Evolutionary conservation across 495 filamentous ascomycete genomes (phyloP).

Genomic region (Trichoderma parareesei): DNA sequence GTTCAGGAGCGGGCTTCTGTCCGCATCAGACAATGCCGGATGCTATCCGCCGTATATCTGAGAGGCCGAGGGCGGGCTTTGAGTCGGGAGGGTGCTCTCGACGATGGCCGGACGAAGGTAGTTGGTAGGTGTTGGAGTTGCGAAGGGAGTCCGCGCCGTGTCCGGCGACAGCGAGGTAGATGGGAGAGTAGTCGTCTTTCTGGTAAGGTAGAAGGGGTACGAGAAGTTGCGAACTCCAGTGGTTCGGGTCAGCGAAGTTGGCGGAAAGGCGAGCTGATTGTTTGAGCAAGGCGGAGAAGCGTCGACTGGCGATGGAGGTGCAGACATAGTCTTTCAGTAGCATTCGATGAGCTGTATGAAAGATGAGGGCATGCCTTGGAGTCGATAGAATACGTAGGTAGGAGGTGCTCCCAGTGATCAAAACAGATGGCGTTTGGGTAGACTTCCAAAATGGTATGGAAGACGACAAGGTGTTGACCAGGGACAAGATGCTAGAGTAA

Average conservation of each 20-base stretch:
- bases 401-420: not conserved
- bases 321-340: not conserved
- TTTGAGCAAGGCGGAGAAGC: constrained; percentile 1
- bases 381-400: not conserved
- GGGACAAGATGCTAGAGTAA: not conserved
- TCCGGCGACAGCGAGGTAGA: not conserved
- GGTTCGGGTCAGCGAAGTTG: not conserved
- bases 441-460: not conserved
- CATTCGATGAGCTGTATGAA: not conserved
- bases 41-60: constrained; percentile 9
- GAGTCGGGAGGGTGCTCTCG: not conserved
- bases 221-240: not conserved
- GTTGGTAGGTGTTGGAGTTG: not conserved
- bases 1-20: not conserved
- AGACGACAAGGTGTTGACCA: not conserved
- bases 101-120: not conserved
- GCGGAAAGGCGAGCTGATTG: not conserved
- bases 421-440: too few relatives aligned
- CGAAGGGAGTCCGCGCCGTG: not conserved
- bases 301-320: not conserved
- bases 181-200: not conserved
- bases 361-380: not conserved
- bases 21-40: constrained; percentile 1
- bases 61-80: constrained; percentile 1
- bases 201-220: not conserved